Evolutionary conservation across 2,329 filamentous ascomycete species (phyloP), one percentile per base, ranked within the genome.

Genomic region (Botryotinia calthae): DNA sequence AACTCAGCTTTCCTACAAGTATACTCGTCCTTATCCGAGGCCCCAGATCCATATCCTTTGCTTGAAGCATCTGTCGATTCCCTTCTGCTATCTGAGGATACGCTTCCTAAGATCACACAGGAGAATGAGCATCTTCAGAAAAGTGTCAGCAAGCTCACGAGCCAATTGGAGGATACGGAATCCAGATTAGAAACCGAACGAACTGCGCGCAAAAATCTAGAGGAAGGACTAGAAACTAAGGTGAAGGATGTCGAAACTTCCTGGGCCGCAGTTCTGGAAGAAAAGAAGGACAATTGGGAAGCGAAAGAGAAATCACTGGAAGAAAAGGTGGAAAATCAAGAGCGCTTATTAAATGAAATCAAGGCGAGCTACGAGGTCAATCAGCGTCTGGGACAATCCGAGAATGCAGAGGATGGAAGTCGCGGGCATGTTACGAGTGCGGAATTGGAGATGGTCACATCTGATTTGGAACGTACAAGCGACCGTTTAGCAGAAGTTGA

Each of bases 351-450:
- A 77, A 97, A 93, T 80, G 97, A 99, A 82, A 90, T 98, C 80
- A 98, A 98, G 83, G 96, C 96, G 40, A 98, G 91, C 84, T 98
- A 98, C 80, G 96, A 99, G 82, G 96, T 99, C 71, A 96, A 93
- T 63, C 95, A 98, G 81, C 89, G 96, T 68, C 85, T 99, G 68
- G 95, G 91, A 69, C 91, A 90, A 77, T 89, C 90, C 22, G 91
- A 91, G 48, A 88, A 89, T 70, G 84, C 84, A 16, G 89, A 92
- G 28, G 87, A 88, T 40, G 83, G 80, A 28, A 85, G 85, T 42
- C 86, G 87, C 40, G 88, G 87, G 46, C 88, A 91, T 73, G 92
- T 96, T 69, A 92, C 93, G 6, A 93, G 90, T 78, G 96, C 95
- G 20, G 96, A 99, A 82, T 86, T 99, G 74, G 96, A 98, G 78